Percentiles rank a stretch among this genome's conserved stretches.
Conservation (phyloP, 192 early-diverging fungal genomes). For the Mortierella claussenii region DNA sequence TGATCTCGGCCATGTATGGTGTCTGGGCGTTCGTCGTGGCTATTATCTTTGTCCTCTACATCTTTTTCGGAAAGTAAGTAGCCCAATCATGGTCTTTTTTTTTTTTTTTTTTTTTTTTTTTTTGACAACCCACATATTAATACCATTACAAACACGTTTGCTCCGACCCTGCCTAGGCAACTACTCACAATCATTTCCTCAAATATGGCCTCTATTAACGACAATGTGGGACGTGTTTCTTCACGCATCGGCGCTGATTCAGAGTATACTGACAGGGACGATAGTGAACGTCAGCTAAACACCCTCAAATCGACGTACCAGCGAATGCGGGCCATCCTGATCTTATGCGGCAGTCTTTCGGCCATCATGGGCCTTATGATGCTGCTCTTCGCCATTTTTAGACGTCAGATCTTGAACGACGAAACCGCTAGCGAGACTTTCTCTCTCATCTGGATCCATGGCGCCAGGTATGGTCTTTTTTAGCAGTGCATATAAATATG, state of each 20-base stretch:
- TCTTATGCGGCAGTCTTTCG: conserved; percentile 40
- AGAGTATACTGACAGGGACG: conserved; percentile 47
- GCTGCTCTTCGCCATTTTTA: conserved; percentile 47
- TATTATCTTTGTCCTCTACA: conserved; percentile 41
- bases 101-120: background rate
- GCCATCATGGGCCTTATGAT: conserved; percentile 53
- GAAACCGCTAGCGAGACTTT: conserved; percentile 37
- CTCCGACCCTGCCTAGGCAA: too few relatives aligned
- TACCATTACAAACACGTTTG: too few relatives aligned
- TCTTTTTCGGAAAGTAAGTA: conserved; percentile 54
- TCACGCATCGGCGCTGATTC: conserved; percentile 47
- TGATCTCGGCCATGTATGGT: conserved; percentile 50
- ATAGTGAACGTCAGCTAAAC: conserved; percentile 48
- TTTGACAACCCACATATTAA: too few relatives aligned
- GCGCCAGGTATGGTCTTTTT: too few relatives aligned
- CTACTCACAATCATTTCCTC: conserved; percentile 52
- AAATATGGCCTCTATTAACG: conserved; percentile 51
- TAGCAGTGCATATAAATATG: too few relatives aligned
- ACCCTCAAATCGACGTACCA: conserved; percentile 46
- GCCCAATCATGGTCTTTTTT: too few relatives aligned
- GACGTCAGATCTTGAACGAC: conserved; percentile 39
- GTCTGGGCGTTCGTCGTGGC: conserved; percentile 46
- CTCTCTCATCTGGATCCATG: conserved; percentile 46
- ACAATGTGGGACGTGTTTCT: conserved; percentile 42
- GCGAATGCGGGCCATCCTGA: conserved; percentile 37